Evolutionary conservation across 352 stramenopile species (phyloP).

Genomic region (Phytopythium kandeliae): DNA sequence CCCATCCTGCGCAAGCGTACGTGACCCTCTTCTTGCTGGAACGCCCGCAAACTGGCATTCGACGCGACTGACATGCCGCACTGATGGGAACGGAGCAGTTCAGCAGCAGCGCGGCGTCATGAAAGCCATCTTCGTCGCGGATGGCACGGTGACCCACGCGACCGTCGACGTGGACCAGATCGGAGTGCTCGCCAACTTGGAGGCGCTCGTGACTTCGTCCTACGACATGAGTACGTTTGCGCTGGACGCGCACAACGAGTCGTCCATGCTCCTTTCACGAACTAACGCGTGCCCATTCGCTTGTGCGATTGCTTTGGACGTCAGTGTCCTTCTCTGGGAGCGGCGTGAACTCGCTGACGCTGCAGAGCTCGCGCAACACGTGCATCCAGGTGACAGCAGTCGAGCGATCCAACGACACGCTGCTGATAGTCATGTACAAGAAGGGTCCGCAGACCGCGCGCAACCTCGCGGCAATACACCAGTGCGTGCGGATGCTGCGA

Average conservation of each 20-base stretch:
- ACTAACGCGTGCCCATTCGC: constrained; percentile 1
- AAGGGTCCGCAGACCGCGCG: constrained; percentile 58
- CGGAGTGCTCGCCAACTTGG: constrained; percentile 86
- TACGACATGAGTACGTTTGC: constrained; percentile 76
- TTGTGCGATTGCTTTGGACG: constrained; percentile 2
- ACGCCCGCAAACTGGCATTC: not conserved
- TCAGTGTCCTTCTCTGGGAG: constrained; percentile 81
- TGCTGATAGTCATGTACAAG: constrained; percentile 85
- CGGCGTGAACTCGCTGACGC: constrained; percentile 79
- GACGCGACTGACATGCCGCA: not conserved
- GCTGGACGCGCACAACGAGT: not conserved
- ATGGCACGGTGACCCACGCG: constrained; percentile 73
- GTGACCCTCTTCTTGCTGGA: constrained; percentile 4
- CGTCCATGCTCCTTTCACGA: too few relatives aligned
- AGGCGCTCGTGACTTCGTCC: constrained; percentile 80
- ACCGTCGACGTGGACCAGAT: constrained; percentile 89
- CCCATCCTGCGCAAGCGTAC: constrained; percentile 81
- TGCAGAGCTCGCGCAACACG: constrained; percentile 80
- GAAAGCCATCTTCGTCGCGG: constrained; percentile 87
- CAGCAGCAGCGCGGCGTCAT: constrained; percentile 86
- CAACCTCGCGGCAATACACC: constrained; percentile 75
- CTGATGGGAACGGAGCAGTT: constrained; percentile 29
- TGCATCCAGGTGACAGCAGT: constrained; percentile 87
- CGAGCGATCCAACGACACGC: constrained; percentile 55
- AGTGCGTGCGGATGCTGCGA: constrained; percentile 72